Conservation (phyloP, 2,329 filamentous ascomycete species). For the Nemania abortiva region DNA sequence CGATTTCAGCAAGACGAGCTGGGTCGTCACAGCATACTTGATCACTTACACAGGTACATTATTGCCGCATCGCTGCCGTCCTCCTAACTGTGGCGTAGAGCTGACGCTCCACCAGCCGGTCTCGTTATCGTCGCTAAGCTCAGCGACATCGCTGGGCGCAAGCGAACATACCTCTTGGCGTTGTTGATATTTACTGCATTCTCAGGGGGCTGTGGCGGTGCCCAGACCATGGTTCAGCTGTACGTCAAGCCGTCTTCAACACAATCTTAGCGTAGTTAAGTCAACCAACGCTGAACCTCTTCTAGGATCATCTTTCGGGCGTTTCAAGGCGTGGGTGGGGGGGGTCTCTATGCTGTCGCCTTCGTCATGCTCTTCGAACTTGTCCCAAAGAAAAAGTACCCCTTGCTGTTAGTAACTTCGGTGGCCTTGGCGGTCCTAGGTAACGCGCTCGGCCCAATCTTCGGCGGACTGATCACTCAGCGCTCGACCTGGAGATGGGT, state of each 20-base stretch:
- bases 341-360: constrained; percentile 77
- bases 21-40: constrained; percentile 63
- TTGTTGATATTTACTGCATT: constrained; percentile 27
- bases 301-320: constrained; percentile 20
- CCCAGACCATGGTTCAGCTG: constrained; percentile 30
- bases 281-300: background rate
- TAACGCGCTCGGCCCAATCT: constrained; percentile 37
- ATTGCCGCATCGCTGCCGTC: background rate
- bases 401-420: constrained; percentile 8
- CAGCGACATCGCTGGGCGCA: constrained; percentile 33
- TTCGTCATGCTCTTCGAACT: constrained; percentile 78
- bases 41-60: constrained; percentile 60
- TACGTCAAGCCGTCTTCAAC: background rate
- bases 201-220: constrained; percentile 26
- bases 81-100: background rate
- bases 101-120: background rate
- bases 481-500: constrained; percentile 39
- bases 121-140: constrained; percentile 31
- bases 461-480: constrained; percentile 36
- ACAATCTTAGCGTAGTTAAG: background rate
- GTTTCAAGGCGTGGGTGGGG: constrained; percentile 70
- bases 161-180: constrained; percentile 9
- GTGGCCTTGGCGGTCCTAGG: constrained; percentile 23
- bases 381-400: constrained; percentile 59
- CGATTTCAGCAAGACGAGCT: constrained; percentile 43